Base-by-base conservation (phyloP, 1,284 basidiomycete species). In the Pascua sp. region DNA sequence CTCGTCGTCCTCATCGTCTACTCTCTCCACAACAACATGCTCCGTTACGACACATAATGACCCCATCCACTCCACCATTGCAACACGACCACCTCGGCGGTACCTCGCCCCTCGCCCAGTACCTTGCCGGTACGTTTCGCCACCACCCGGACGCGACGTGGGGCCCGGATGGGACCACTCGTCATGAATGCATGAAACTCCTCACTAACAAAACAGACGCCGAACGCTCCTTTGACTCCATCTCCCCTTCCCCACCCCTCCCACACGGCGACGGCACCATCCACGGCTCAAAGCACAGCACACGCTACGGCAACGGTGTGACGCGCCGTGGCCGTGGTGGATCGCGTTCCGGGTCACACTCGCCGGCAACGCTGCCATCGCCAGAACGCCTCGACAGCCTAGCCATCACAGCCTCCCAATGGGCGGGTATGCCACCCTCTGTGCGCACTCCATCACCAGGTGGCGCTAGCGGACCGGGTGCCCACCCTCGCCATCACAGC, bases 191-290 rank as follows among this genome's bases (percentile, higher is more conserved):
- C 47, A 45, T n/a, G 40, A 44, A 9, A 24, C 13, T n/a, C 24
- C 8, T 17, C 44, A 53, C 53, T 54, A 10, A 48, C 53, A 8
- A 17, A 10, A 3, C 53, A 61, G 60, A 61, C 24, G 60, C 51
- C 13, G 60, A 61, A 44, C 48, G 51, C n/a, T 61, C 60, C 1
- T 61, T 61, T 16, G 60, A 55, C 17, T n/a, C n/a, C 16, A 48
- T 32, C 24, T 32, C 24, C 24, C 24, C 24, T 32, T 32, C 24
- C 24, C 24, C 24, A 32, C 24, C 24, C 24, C 24, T 32, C 24
- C 24, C 24, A 32, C 24, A 32, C 24, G 24, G 24, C 24, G 7
- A 32, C 24, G 24, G 24, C 24, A 32, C 24, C 24, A 32, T 32
- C 24, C 24, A 32, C 24, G 24, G 24, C 24, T 32, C 24, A 32